Base-by-base conservation (phyloP, 2,329 filamentous ascomycete genomes). In the Verticillium klebahnii region DNA sequence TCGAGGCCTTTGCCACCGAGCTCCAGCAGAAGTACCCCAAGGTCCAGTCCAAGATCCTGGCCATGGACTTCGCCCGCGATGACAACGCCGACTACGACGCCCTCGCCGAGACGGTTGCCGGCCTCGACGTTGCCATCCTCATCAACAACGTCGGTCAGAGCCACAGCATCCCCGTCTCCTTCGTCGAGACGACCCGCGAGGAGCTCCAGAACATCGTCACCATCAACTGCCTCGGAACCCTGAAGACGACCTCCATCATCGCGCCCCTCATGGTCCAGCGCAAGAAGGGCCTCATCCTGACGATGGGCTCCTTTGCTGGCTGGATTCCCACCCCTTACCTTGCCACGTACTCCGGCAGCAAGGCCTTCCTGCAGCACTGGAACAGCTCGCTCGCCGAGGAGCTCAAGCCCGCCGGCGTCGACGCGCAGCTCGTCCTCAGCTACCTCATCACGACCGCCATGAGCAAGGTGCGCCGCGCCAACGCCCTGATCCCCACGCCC, bases 351-450 rank as follows among this genome's bases (percentile, higher is more conserved):
- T 96, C 92, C 55, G 95, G 95, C 67, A 95, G 90, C 85, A 99
- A 99, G 80, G 94, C 95, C 1, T 99, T 99, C 84, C 84, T 99
- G 57, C 94, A 98, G 78, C 89, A 96, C 72, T 99, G 95, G 95
- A 97, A 91, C 67, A 90, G 88, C 6, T 88, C 95, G 12, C 84
- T 99, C 15, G 91, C 89, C 1, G 85, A 89, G 15, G 95, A 99
- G 77, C 84, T 99, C 34, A 86, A 89, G 65, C 86, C 89, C 1
- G 83, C 91, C 69, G 91, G 92, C 62, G 87, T 99, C 50, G 89
- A 92, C 66, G 93, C 97, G n/a, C 89, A 98, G 76, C 86, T 98
- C 57, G 89, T 96, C 32, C 85, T 98, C 68, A 93, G 90, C 69
- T 96, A 99, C 75, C 86, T 99, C 57, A 91, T 99, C 70, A 96